Percentiles rank a stretch among this genome's conserved stretches.
Evolutionary conservation across 2,329 filamentous ascomycete genomes (phyloP).

Genomic region (Cercospora nicotianae): DNA sequence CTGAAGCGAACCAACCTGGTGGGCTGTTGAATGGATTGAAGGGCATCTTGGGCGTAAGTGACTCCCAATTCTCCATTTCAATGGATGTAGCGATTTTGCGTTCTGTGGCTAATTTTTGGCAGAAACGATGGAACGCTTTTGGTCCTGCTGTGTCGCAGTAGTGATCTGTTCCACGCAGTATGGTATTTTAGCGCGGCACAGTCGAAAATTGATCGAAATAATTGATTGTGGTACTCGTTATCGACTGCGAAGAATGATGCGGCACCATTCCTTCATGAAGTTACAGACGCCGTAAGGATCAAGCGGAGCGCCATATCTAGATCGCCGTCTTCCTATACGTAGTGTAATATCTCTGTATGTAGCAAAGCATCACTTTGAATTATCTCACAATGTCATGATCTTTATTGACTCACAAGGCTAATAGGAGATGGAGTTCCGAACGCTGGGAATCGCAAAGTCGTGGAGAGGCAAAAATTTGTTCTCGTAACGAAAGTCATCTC

Average conservation of each 20-base stretch:
- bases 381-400: too few species aligned
- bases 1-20: not conserved
- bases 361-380: too few species aligned
- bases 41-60: not conserved
- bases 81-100: too few species aligned
- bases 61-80: too few species aligned
- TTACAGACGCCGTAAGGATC: not conserved
- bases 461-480: too few species aligned
- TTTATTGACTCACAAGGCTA: too few species aligned
- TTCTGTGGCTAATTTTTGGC: not conserved
- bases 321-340: not conserved
- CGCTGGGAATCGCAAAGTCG: too few species aligned
- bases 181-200: too few species aligned
- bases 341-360: not conserved
- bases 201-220: not conserved
- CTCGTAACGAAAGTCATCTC: not conserved
- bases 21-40: slow-evolving; percentile 4
- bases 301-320: not conserved
- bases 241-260: not conserved
- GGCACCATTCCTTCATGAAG: not conserved
- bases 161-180: too few species aligned
- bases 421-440: too few species aligned
- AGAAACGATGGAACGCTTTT: not conserved
- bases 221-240: not conserved
- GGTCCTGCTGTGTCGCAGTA: too few species aligned